Percentiles rank a stretch among this genome's conserved stretches.
Evolutionary conservation across 805 yeast species (phyloP).

Genomic region (Kuraishia capsulata): DNA sequence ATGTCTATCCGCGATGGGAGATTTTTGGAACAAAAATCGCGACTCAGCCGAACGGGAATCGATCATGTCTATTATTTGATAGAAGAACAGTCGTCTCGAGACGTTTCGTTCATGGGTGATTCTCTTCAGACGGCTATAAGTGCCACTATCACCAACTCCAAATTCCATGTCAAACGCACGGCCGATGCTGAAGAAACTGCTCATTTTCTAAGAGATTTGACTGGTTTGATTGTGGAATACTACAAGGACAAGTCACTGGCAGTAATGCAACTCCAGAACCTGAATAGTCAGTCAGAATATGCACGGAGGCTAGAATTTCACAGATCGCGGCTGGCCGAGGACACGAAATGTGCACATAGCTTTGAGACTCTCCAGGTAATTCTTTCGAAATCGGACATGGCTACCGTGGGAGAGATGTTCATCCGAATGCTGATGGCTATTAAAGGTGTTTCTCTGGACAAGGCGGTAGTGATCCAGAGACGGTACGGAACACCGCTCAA

Average conservation of each 20-base stretch:
- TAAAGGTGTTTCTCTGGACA: slow-evolving; percentile 76
- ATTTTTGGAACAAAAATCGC: slow-evolving; percentile 74
- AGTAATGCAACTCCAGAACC: slow-evolving; percentile 41
- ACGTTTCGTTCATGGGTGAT: slow-evolving; percentile 40
- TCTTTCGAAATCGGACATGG: slow-evolving; percentile 59
- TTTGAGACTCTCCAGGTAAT: slow-evolving; percentile 53
- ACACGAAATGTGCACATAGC: slow-evolving; percentile 32
- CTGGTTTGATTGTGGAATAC: slow-evolving; percentile 29
- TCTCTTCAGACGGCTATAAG: slow-evolving; percentile 73
- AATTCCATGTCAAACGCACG: slow-evolving; percentile 62
- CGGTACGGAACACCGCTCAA: slow-evolving; percentile 60
- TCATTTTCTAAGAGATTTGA: slow-evolving; percentile 41
- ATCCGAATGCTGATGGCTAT: slow-evolving; percentile 70
- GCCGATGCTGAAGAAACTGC: slow-evolving; percentile 69
- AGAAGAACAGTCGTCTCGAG: slow-evolving; percentile 58
- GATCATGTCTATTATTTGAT: slow-evolving; percentile 63
- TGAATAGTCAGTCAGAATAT: slow-evolving; percentile 45
- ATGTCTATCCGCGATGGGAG: slow-evolving; percentile 82
- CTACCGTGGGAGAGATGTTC: slow-evolving; percentile 70
- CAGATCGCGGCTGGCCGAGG: slow-evolving; percentile 27
- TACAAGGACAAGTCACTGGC: slow-evolving; percentile 31
- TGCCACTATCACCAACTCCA: slow-evolving; percentile 53
- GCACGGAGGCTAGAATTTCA: slow-evolving; percentile 29
- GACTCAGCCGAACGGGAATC: slow-evolving; percentile 65
- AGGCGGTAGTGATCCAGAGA: slow-evolving; percentile 70